phyloP scores from a whole-genome alignment of 2,329 filamentous ascomycete species.

The Phaeophleospora eucalypticola region DNA sequence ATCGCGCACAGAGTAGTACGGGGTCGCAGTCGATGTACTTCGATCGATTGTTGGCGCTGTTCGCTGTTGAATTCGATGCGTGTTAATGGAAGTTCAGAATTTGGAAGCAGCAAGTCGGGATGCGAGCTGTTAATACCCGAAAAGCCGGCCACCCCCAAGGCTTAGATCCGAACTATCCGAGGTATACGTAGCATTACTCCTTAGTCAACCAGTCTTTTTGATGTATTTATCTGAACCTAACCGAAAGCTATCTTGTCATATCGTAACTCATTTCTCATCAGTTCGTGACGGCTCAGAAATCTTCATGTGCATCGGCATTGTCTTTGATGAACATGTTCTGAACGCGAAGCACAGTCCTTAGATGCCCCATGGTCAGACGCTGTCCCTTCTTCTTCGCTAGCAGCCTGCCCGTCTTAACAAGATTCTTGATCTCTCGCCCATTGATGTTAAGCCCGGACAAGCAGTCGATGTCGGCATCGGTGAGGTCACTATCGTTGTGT shows the following conservation, averaged over 20 bases:
- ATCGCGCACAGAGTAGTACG: conserved; percentile 9
- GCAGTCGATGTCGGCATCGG: conserved; percentile 11
- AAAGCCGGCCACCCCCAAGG: no score
- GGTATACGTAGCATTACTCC: no score
- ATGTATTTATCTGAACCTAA: background rate
- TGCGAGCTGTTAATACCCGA: no score
- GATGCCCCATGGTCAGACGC: conserved; percentile 9
- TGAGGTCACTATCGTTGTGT: conserved; percentile 9
- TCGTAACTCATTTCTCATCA: no score
- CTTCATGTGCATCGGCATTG: background rate
- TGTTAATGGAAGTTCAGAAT: no score
- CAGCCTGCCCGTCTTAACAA: conserved; percentile 15
- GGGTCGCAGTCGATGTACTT: background rate
- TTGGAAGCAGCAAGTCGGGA: no score
- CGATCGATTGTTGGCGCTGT: background rate
- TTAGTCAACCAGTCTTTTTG: background rate
- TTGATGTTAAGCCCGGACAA: conserved; percentile 14
- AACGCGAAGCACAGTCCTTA: conserved; percentile 12
- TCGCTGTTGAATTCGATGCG: no score
- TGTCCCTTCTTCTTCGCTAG: conserved; percentile 13
- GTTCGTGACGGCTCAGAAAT: background rate
- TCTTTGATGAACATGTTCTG: conserved; percentile 1
- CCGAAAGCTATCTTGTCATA: background rate
- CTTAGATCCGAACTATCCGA: no score
- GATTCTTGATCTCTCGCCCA: conserved; percentile 15